These are phyloP conservation scores for Cyclotella kingstonii DNA, from an alignment of 108 stramenopile genomes.

Conservation along the genomic window DNA sequence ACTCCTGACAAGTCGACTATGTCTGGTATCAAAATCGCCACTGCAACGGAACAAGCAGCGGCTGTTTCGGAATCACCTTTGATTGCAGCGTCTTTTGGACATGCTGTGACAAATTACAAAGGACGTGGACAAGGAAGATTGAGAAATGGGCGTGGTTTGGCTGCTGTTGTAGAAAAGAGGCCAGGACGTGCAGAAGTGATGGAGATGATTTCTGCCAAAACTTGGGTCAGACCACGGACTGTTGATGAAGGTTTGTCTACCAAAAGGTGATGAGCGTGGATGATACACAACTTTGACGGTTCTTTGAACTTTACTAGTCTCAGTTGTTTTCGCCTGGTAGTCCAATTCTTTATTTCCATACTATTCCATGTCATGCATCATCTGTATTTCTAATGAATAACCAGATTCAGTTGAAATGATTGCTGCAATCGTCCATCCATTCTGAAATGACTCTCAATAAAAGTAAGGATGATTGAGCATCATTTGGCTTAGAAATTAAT, in stretches of 20 bases:
- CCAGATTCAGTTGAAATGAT: too few relatives aligned
- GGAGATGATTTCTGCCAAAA: conserved; percentile 67
- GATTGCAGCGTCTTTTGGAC: conserved; percentile 33
- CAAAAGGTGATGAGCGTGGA: conserved; percentile 3
- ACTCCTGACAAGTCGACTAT: neutral
- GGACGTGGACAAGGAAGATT: conserved; percentile 42
- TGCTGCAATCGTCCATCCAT: too few relatives aligned
- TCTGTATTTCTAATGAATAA: too few relatives aligned
- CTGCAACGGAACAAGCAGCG: conserved; percentile 45
- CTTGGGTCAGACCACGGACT: conserved; percentile 63
- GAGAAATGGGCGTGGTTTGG: conserved; percentile 44
- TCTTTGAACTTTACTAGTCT: too few relatives aligned
- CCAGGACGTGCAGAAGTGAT: conserved; percentile 55
- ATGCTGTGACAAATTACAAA: neutral
- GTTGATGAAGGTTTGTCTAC: conserved; percentile 46
- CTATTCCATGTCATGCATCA: too few relatives aligned
- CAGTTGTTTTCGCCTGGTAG: too few relatives aligned
- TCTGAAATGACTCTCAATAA: too few relatives aligned
- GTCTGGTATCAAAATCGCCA: conserved; percentile 15
- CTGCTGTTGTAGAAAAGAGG: conserved; percentile 8
- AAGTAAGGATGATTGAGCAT: too few relatives aligned
- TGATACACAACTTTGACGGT: too few relatives aligned
- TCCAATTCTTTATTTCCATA: too few relatives aligned
- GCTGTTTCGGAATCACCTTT: conserved; percentile 50
- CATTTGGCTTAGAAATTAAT: too few relatives aligned